Evolutionary conservation across 129 eudicot genomes (phyloP).

Genomic region (Logfia minima): DNA sequence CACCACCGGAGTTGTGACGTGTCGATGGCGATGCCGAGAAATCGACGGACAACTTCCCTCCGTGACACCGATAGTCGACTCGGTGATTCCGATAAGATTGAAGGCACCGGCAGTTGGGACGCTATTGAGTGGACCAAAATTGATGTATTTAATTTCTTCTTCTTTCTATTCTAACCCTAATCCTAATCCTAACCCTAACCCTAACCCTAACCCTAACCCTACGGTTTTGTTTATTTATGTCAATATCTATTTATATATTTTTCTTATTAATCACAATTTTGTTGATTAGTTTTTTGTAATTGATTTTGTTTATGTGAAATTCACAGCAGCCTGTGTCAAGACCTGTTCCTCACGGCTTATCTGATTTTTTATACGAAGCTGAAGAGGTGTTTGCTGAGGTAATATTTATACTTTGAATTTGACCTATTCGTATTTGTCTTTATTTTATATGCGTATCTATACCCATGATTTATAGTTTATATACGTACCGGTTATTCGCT

Average conservation of each 20-base stretch:
- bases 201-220: constrained; percentile 15
- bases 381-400: constrained; percentile 79
- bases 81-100: constrained; percentile 69
- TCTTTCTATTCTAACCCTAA: background rate
- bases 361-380: constrained; percentile 62
- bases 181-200: background rate
- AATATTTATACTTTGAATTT: constrained; percentile 15
- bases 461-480: background rate
- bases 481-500: no score
- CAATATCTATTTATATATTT: background rate
- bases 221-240: constrained; percentile 15
- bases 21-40: constrained; percentile 57
- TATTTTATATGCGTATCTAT: background rate
- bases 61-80: constrained; percentile 55
- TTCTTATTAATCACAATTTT: background rate
- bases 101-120: constrained; percentile 88
- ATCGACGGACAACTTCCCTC: constrained; percentile 58
- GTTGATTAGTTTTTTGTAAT: background rate
- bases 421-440: background rate
- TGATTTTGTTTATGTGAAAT: constrained; percentile 15
- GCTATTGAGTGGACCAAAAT: constrained; percentile 92
- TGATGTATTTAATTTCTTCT: constrained; percentile 45
- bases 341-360: constrained; percentile 58
- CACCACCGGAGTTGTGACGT: constrained; percentile 28
- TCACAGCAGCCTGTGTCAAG: constrained; percentile 72